Percentiles rank a stretch among this genome's conserved stretches.
Evolutionary conservation across 495 filamentous ascomycete genomes (phyloP).

Genomic region (Tuber aestivum): DNA sequence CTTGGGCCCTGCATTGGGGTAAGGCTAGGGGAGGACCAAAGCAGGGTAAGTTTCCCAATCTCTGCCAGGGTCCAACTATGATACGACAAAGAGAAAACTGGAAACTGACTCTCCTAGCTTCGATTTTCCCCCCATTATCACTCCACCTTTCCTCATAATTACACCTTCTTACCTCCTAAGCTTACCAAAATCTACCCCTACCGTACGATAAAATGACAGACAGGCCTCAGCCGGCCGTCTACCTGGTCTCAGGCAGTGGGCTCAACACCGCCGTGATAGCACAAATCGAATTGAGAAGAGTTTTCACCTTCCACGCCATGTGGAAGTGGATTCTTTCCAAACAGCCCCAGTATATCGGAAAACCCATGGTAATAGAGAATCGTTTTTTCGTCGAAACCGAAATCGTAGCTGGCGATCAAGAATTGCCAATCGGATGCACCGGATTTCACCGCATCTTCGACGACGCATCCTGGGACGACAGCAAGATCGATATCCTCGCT

Average conservation of each 20-base stretch:
- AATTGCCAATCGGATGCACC: background rate
- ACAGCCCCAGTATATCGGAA: constrained; percentile 1
- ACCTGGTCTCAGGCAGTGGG: background rate
- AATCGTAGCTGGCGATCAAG: background rate
- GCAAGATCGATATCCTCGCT: background rate
- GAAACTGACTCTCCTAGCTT: background rate
- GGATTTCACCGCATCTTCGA: constrained; percentile 1
- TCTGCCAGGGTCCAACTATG: background rate
- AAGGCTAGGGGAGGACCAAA: background rate
- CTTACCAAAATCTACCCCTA: background rate
- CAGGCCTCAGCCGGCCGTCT: background rate
- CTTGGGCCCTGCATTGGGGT: too few species aligned
- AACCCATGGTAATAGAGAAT: background rate
- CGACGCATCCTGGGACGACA: constrained; percentile 1
- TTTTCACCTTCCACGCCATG: background rate
- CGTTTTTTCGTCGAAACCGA: constrained; percentile 1
- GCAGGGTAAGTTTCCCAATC: background rate
- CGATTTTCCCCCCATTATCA: background rate
- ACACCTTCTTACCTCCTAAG: background rate
- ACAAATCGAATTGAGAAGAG: background rate
- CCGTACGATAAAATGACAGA: background rate
- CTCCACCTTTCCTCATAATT: background rate
- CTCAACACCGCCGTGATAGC: background rate
- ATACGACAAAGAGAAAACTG: background rate
- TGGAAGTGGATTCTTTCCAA: constrained; percentile 1